phyloP scores from a whole-genome alignment of 2,329 filamentous ascomycete species.

The Talaromyces rugulosus region DNA sequence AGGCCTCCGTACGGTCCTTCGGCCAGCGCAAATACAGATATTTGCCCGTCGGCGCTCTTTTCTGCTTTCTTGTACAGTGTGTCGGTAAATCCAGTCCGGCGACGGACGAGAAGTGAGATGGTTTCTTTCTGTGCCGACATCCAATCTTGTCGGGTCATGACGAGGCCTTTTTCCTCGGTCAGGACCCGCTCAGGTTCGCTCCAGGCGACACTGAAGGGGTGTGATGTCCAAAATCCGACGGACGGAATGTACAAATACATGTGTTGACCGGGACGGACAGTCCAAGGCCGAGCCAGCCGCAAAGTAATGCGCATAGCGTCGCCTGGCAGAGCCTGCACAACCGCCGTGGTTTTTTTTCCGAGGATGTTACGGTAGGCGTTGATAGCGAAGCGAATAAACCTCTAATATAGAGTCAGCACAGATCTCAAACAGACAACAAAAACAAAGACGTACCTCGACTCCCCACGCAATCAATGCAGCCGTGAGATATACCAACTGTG shows the following conservation, averaged over 20 bases:
- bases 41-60: constrained; percentile 46
- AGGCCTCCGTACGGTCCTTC: constrained; percentile 87
- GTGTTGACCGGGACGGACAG: constrained; percentile 67
- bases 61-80: constrained; percentile 69
- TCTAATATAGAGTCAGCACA: constrained; percentile 24
- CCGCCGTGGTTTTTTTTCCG: constrained; percentile 58
- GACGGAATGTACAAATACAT: constrained; percentile 68
- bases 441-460: constrained; percentile 48
- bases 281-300: constrained; percentile 62
- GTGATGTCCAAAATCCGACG: constrained; percentile 65
- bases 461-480: constrained; percentile 74
- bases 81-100: constrained; percentile 83
- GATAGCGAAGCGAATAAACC: constrained; percentile 59
- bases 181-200: constrained; percentile 54
- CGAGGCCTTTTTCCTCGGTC: constrained; percentile 36
- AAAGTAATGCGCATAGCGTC: constrained; percentile 68
- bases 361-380: constrained; percentile 62
- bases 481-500: constrained; percentile 71
- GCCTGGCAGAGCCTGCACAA: constrained; percentile 64
- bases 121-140: constrained; percentile 49
- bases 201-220: constrained; percentile 78
- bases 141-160: constrained; percentile 49
- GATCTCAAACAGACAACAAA: neutral
- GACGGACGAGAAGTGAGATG: constrained; percentile 80
- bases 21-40: constrained; percentile 67